Conservation (phyloP, 2,329 filamentous ascomycete genomes). For the Atkinsonella texensis region DNA sequence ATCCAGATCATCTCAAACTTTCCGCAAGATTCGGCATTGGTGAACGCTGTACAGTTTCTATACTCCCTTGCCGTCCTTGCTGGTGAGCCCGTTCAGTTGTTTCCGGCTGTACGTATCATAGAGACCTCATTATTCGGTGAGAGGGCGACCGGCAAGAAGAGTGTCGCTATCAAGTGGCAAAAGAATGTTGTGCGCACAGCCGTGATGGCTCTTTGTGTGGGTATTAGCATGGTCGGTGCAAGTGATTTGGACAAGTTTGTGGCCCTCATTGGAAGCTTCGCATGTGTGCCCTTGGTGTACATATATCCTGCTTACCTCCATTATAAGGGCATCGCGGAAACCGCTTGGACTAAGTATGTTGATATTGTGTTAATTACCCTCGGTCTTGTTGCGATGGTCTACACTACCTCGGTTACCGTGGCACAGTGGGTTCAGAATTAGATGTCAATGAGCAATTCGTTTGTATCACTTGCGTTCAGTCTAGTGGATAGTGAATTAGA, state of each 20-base stretch:
- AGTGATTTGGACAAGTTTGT: slow-evolving; percentile 65
- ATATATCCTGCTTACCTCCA: slow-evolving; percentile 65
- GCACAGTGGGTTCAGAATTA: slow-evolving; percentile 20
- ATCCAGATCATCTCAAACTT: slow-evolving; percentile 70
- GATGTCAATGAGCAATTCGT: background rate
- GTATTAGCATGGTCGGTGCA: slow-evolving; percentile 50
- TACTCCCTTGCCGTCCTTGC: slow-evolving; percentile 65
- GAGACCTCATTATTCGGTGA: slow-evolving; percentile 57
- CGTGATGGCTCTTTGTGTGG: slow-evolving; percentile 46
- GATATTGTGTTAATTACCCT: slow-evolving; percentile 52
- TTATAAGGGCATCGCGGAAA: slow-evolving; percentile 52
- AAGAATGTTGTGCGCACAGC: slow-evolving; percentile 55
- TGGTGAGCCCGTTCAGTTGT: slow-evolving; percentile 62
- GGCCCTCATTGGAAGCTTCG: slow-evolving; percentile 59
- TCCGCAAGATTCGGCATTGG: slow-evolving; percentile 56
- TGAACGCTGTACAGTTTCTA: slow-evolving; percentile 64
- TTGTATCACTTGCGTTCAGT: background rate
- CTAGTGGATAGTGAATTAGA: too few relatives aligned
- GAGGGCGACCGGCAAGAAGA: slow-evolving; percentile 52
- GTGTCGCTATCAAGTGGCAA: slow-evolving; percentile 57
- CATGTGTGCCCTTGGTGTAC: slow-evolving; percentile 65
- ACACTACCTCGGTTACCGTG: slow-evolving; percentile 53
- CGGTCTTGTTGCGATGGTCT: slow-evolving; percentile 56
- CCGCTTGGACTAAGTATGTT: slow-evolving; percentile 39
- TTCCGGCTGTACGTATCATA: slow-evolving; percentile 60